Evolutionary conservation across 148 eudicot genomes (phyloP), one percentile per base, ranked within the genome.

Genomic region (Beta vulgaris): DNA sequence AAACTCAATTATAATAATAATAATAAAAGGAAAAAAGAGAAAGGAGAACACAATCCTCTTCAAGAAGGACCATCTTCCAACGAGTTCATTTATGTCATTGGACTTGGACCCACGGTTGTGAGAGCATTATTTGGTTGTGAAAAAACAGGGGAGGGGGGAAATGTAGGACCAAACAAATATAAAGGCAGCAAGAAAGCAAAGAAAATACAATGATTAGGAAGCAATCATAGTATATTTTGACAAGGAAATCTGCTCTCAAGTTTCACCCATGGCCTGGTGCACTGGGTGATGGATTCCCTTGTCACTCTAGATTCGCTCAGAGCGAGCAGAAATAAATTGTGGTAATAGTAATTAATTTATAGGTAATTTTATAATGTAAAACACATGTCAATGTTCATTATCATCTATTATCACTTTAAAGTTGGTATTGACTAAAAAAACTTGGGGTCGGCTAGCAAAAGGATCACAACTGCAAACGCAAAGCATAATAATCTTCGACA

Each of bases 181-280:
- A 36, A 34, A 35, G 43, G 68, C 42, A 36, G 19, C 3, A 13
- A 39, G 32, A 66, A 66, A 37, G 31, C 69, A 39, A 39, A 39
- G 7, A 23, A 31, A 40, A 39, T n/a, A 66, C 28, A 23, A 66
- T 66, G 31, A 39, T 66, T 66, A n/a, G 18, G 49, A 40, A 61
- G 69, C 31, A 66, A 66, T 64, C 68, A 64, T 64, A n/a, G 10
- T 64, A n/a, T 64, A 19, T n/a, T 64, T 64, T 64, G 68, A 64
- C 46, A 15, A 15, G 2, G 12, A 14, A 1, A 15, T 32, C n/a
- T 31, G 5, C 7, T 60, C 3, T 12, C 53, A 12, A 8, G 16
- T 60, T 14, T 31, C 21, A 60, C 32, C 65, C 18, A 31, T 31
- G n/a, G 37, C 6, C n/a, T 31, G 0, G 3, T n/a, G 28, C 28